A percentile compares a stretch with the other conserved stretches of the same genome.
phyloP scores from a whole-genome alignment of 2,329 filamentous ascomycete species.

The Fusarium transvaalense region DNA sequence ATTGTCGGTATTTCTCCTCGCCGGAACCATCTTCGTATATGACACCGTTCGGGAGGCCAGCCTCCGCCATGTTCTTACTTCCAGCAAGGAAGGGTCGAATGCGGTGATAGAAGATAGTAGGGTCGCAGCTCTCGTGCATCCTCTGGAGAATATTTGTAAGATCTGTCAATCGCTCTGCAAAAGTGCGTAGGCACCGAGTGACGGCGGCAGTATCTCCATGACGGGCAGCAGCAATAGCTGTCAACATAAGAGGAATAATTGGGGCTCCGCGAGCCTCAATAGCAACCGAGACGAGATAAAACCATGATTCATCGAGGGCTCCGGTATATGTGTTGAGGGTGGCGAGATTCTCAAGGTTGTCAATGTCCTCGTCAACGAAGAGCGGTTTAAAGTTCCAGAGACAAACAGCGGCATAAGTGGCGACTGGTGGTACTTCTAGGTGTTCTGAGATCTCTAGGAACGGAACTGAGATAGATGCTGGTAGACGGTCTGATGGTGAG shows the following conservation, averaged over 20 bases:
- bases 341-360: slow-evolving; percentile 87
- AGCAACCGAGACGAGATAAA: slow-evolving; percentile 94
- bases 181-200: slow-evolving; percentile 79
- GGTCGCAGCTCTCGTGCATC: slow-evolving; percentile 97
- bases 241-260: slow-evolving; percentile 88
- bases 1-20: slow-evolving; percentile 79
- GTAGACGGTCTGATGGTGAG: slow-evolving; percentile 80
- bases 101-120: slow-evolving; percentile 93
- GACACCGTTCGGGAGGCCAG: slow-evolving; percentile 87
- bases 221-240: slow-evolving; percentile 84
- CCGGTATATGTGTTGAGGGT: slow-evolving; percentile 93
- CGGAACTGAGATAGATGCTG: slow-evolving; percentile 84
- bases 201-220: slow-evolving; percentile 77
- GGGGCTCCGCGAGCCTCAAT: slow-evolving; percentile 93
- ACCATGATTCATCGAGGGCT: slow-evolving; percentile 97
- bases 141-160: slow-evolving; percentile 81
- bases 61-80: slow-evolving; percentile 97
- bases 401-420: slow-evolving; percentile 91
- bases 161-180: slow-evolving; percentile 90
- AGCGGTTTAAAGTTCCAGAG: slow-evolving; percentile 98
- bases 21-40: slow-evolving; percentile 86
- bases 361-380: slow-evolving; percentile 84
- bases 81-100: slow-evolving; percentile 97
- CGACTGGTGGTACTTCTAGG: slow-evolving; percentile 90
- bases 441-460: slow-evolving; percentile 80